These are phyloP conservation scores for Fusarium illudens DNA, from an alignment of 2,329 filamentous ascomycete genomes.

Conservation along the genomic window DNA sequence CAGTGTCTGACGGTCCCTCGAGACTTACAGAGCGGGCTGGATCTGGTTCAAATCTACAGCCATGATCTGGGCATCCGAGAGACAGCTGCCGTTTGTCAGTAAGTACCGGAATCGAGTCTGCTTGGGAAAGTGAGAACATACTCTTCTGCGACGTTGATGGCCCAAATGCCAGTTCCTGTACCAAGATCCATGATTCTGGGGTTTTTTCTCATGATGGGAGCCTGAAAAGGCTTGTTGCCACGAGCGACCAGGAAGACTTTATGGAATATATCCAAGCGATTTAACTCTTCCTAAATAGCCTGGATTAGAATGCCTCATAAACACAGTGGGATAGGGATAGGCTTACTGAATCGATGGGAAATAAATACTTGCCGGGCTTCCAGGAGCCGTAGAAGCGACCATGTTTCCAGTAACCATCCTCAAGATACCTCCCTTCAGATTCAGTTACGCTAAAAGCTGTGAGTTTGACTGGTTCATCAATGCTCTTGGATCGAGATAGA, in stretches of 20 bases:
- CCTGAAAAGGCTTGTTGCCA: slow-evolving; percentile 48
- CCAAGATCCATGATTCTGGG: slow-evolving; percentile 71
- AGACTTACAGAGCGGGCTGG: slow-evolving; percentile 50
- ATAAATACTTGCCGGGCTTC: slow-evolving; percentile 74
- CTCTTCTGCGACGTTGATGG: slow-evolving; percentile 80
- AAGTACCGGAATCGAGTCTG: neutral
- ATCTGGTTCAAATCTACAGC: slow-evolving; percentile 53
- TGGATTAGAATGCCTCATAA: slow-evolving; percentile 21
- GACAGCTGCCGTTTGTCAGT: slow-evolving; percentile 28
- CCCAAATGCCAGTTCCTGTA: slow-evolving; percentile 91
- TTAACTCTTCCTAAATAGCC: slow-evolving; percentile 68
- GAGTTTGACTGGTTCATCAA: slow-evolving; percentile 13
- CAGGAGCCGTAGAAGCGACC: slow-evolving; percentile 75
- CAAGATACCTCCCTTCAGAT: slow-evolving; percentile 29
- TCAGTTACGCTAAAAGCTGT: slow-evolving; percentile 31
- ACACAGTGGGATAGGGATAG: neutral
- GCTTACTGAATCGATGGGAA: slow-evolving; percentile 78
- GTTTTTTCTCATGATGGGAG: slow-evolving; percentile 24
- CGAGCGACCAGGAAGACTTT: slow-evolving; percentile 76
- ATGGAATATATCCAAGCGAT: slow-evolving; percentile 84
- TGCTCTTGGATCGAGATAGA: neutral
- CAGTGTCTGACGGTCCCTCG: neutral
- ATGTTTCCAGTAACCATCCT: slow-evolving; percentile 62
- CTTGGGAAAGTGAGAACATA: slow-evolving; percentile 52
- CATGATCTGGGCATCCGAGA: slow-evolving; percentile 45